Conservation (phyloP, 2,329 filamentous ascomycete species). For the Calonectria crousiana region DNA sequence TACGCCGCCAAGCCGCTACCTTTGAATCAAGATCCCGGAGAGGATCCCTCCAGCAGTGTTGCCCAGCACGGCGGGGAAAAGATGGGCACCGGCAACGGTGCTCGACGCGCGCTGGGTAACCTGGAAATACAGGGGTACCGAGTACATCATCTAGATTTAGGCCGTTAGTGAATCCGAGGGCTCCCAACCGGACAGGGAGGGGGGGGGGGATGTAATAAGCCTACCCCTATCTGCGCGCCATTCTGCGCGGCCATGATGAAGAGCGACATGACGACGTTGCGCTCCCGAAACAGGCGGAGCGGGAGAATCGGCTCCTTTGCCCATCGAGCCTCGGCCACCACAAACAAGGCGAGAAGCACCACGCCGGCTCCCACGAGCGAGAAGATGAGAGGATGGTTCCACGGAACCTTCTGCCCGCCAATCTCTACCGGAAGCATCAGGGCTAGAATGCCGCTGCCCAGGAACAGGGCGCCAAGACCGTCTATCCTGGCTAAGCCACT, state of each 20-base stretch:
- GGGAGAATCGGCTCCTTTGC: slow-evolving; percentile 71
- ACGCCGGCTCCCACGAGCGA: slow-evolving; percentile 54
- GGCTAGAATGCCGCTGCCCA: slow-evolving; percentile 66
- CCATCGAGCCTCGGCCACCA: slow-evolving; percentile 57
- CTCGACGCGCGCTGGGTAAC: slow-evolving; percentile 69
- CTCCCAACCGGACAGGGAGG: fast-evolving
- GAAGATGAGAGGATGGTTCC: slow-evolving; percentile 59
- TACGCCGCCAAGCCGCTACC: slow-evolving; percentile 39
- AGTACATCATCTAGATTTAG: slow-evolving; percentile 62
- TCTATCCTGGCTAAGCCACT: slow-evolving; percentile 57
- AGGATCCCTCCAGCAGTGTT: slow-evolving; percentile 74
- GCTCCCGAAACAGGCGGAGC: slow-evolving; percentile 63
- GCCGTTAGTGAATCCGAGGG: not conserved
- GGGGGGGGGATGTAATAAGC: not conserved
- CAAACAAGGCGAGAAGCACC: slow-evolving; percentile 55
- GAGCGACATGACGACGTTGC: slow-evolving; percentile 66
- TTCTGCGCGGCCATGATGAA: slow-evolving; percentile 69
- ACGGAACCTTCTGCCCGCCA: slow-evolving; percentile 64
- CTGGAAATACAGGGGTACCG: slow-evolving; percentile 78
- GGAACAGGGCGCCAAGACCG: slow-evolving; percentile 63
- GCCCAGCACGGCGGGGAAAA: slow-evolving; percentile 76
- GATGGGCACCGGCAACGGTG: slow-evolving; percentile 68
- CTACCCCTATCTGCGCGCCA: slow-evolving; percentile 54
- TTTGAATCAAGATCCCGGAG: slow-evolving; percentile 68
- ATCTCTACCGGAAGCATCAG: slow-evolving; percentile 66